phyloP scores from a whole-genome alignment of 2,329 filamentous ascomycete species.

The Biscogniauxia sp. region DNA sequence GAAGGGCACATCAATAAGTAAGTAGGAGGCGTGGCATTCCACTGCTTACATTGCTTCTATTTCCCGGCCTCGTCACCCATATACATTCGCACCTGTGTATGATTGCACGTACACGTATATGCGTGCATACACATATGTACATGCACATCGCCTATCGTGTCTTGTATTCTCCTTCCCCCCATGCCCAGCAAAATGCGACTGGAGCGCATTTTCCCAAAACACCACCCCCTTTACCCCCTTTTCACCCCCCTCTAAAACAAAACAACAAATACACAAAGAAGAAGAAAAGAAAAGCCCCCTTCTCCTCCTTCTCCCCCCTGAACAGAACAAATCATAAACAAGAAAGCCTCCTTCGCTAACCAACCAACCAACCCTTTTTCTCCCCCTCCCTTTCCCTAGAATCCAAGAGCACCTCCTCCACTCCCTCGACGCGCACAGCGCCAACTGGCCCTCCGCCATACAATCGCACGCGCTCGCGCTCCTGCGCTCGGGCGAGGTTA shows the following conservation, averaged over 20 bases:
- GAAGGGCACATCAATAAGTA: conserved; percentile 62
- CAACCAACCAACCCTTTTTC: conserved; percentile 1
- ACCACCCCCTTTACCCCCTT: conserved; percentile 1
- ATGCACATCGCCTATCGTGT: conserved; percentile 2
- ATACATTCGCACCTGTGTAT: not conserved
- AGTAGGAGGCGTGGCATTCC: conserved; percentile 10
- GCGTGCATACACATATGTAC: not conserved
- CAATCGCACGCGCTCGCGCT: conserved; percentile 59
- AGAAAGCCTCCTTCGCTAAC: conserved; percentile 2
- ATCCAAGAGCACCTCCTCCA: conserved; percentile 65
- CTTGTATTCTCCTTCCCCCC: not conserved
- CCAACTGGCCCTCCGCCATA: conserved; percentile 62
- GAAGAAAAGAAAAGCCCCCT: too few species aligned
- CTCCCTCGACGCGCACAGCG: conserved; percentile 55
- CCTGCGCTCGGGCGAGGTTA: conserved; percentile 58
- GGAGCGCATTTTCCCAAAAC: not conserved
- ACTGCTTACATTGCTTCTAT: not conserved
- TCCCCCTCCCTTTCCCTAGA: conserved; percentile 34
- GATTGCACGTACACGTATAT: not conserved
- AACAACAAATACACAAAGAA: not conserved
- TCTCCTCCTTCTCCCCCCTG: too few species aligned
- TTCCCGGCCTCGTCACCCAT: not conserved
- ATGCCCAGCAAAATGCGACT: not conserved
- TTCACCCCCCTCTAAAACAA: conserved; percentile 2
- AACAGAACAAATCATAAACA: not conserved